These are phyloP conservation scores for Penicillium argentinense DNA, from an alignment of 495 filamentous ascomycete species.

Conservation along the genomic window DNA sequence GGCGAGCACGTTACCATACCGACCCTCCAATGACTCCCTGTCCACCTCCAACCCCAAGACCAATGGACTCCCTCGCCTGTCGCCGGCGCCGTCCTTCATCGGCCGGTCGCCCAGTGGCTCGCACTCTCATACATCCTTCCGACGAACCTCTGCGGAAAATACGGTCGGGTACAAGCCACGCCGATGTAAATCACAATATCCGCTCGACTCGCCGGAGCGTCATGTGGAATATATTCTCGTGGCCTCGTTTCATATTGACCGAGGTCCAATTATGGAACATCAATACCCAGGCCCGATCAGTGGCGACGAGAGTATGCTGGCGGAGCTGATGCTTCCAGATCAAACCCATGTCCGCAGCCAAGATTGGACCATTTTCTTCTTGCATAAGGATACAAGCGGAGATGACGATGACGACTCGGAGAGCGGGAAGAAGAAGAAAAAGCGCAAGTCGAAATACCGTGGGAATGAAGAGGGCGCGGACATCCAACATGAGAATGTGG, in stretches of 20 bases:
- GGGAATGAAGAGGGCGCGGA: conserved; percentile 55
- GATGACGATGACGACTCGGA: conserved; percentile 69
- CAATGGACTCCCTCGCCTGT: conserved; percentile 56
- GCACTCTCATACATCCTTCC: conserved; percentile 35
- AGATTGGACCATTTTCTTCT: conserved; percentile 99
- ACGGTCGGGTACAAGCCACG: conserved; percentile 44
- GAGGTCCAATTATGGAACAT: conserved; percentile 96
- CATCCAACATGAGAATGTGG: conserved; percentile 44
- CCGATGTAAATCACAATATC: conserved; percentile 80
- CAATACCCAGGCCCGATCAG: conserved; percentile 93
- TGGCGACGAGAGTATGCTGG: conserved; percentile 96
- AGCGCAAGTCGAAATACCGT: conserved; percentile 37
- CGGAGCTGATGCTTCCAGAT: conserved; percentile 97
- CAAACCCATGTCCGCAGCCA: conserved; percentile 93
- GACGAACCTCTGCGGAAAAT: conserved; percentile 47
- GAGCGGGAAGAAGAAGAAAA: conserved; percentile 55
- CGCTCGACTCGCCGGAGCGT: conserved; percentile 71
- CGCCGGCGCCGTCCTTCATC: conserved; percentile 51
- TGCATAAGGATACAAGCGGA: conserved; percentile 88
- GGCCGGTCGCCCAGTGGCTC: conserved; percentile 55
- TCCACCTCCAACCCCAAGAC: conserved; percentile 42
- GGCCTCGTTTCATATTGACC: conserved; percentile 94
- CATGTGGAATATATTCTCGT: conserved; percentile 99
- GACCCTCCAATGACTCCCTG: conserved; percentile 42
- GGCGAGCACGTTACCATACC: conserved; percentile 45